Percentiles rank a stretch among this genome's conserved stretches.
These are phyloP conservation scores for Mentha longifolia DNA, from an alignment of 257 asterid species.

Conservation along the genomic window DNA sequence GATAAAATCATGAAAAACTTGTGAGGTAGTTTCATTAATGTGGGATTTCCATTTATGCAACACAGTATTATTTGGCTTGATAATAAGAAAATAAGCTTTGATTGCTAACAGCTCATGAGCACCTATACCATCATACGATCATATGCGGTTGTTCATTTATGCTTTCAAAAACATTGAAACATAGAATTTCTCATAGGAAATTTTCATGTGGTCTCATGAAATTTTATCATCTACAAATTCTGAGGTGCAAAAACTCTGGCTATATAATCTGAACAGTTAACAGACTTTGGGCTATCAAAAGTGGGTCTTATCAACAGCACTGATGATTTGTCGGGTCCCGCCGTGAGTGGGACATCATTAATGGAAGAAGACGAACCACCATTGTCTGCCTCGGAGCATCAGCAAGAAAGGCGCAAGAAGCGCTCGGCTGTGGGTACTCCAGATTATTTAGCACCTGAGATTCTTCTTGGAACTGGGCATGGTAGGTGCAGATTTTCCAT, in stretches of 20 bases:
- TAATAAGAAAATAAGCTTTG: not conserved
- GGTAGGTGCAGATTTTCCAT: constrained; percentile 55
- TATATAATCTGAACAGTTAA: constrained; percentile 64
- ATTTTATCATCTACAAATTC: constrained; percentile 19
- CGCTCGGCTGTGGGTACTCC: constrained; percentile 99
- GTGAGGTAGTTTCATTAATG: not conserved
- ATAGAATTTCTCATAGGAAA: constrained; percentile 20
- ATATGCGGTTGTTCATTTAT: not conserved
- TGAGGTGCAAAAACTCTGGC: constrained; percentile 26
- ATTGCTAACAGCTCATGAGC: not conserved
- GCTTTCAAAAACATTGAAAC: constrained; percentile 17
- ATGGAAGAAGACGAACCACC: constrained; percentile 96
- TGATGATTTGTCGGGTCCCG: constrained; percentile 96
- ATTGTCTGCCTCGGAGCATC: constrained; percentile 68
- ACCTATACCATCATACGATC: not conserved
- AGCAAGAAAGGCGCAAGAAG: constrained; percentile 82
- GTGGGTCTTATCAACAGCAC: constrained; percentile 99
- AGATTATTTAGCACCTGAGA: constrained; percentile 99
- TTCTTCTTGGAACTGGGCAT: constrained; percentile 99
- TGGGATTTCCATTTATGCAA: not conserved
- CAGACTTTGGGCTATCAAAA: constrained; percentile 99
- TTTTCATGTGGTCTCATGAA: not conserved
- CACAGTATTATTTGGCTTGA: not conserved
- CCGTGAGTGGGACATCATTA: constrained; percentile 84
- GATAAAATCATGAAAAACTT: not conserved